Evolutionary conservation across 192 early-diverging fungal species (phyloP).

Genomic region (Umbelopsis sp.): DNA sequence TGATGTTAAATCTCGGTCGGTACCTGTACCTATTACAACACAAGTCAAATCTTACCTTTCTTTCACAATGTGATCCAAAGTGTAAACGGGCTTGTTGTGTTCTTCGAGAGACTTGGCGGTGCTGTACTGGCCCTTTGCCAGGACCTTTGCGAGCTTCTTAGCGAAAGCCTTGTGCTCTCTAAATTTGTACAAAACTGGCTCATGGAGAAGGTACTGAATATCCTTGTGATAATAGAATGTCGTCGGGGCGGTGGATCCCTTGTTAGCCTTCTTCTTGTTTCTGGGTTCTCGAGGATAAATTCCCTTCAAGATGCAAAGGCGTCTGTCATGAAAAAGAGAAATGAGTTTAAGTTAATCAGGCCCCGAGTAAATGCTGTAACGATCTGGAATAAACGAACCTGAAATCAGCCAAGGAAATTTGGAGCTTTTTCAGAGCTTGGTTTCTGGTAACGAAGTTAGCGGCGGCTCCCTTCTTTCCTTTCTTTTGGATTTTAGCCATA

Average conservation of each 20-base stretch:
- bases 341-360: neutral
- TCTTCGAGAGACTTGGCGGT: slow-evolving; percentile 76
- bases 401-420: slow-evolving; percentile 92
- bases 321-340: slow-evolving; percentile 48
- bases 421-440: slow-evolving; percentile 92
- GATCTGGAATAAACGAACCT: slow-evolving; percentile 49
- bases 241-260: slow-evolving; percentile 80
- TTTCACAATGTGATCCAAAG: slow-evolving; percentile 90
- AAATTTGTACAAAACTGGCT: slow-evolving; percentile 91
- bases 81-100: slow-evolving; percentile 80
- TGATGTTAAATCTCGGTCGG: neutral
- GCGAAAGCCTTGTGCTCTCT: slow-evolving; percentile 89
- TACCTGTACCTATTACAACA: slow-evolving; percentile 10
- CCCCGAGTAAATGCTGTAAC: neutral
- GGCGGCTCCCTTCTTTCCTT: slow-evolving; percentile 88
- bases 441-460: slow-evolving; percentile 89
- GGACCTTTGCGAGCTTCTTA: slow-evolving; percentile 84
- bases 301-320: slow-evolving; percentile 97
- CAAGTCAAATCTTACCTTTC: slow-evolving; percentile 64
- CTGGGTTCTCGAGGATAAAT: slow-evolving; percentile 96
- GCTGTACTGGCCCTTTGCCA: slow-evolving; percentile 79
- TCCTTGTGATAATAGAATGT: slow-evolving; percentile 97
- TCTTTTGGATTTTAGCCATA: slow-evolving; percentile 74
- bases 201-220: slow-evolving; percentile 92
- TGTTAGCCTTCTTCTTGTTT: slow-evolving; percentile 92